Evolutionary conservation across 225 moss, liverwort and hornwort species (phyloP), one percentile per base, ranked within the genome.

Genomic region (Physcomitrium patens): DNA sequence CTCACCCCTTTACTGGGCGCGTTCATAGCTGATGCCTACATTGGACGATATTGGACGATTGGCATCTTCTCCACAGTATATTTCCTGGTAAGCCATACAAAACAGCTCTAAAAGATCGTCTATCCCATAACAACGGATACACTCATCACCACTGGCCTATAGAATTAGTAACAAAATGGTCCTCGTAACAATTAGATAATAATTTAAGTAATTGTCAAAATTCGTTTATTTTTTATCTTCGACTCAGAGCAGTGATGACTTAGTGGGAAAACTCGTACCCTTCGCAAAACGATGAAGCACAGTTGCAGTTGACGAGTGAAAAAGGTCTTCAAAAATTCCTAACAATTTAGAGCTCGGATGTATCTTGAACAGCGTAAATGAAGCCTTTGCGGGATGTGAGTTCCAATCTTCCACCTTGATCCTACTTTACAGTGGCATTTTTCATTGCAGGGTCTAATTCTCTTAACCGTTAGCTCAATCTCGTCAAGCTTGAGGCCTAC

Each of bases 1-100:
- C 78, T 91, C 76, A 87, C 89, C 1, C 89, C 89, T 0, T 76
- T 91, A 64, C 61, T 91, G 20, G 91, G 91, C 12, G 91, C 89
- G 26, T 87, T 91, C 77, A 61, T 91, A 54, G 91, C 91, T 11
- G 91, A 91, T 75, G 83, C 91, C 16, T 89, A 87, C 49, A 72
- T 91, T 47, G 91, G 91, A 47, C 85, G 91, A 43, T 91, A 79
- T 74, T 89, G 87, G 85, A 91, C 91, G 18, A 89, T 91, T 65
- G 80, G 81, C 60, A 76, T 89, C 76, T 89, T 89, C 75, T 86
- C 85, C 42, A 75, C 68, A 76, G 77, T 91, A 67, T 87, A 89
- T 67, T 50, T 89, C 41, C 13, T 83, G 80, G 91, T 91, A 70
- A 54, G 82, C 43, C 15, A 69, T 69, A 20, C 15, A 15, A 7